Evolutionary conservation across 1,139 yeast species (phyloP).

Genomic region (Zygoascus meyerae): DNA sequence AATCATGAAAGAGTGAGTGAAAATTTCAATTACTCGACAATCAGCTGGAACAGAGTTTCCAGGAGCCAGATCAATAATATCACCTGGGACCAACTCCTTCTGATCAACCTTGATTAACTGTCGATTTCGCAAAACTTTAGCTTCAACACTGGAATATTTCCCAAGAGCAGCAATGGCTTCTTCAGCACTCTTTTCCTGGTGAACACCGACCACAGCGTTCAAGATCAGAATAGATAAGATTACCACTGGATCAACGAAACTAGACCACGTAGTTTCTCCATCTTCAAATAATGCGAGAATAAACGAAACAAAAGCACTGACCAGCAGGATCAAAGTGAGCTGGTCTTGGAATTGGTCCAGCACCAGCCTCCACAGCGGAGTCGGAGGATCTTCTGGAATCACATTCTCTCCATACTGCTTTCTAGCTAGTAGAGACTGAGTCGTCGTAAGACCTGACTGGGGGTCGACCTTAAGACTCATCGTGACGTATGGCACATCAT

Average conservation of each 20-base stretch:
- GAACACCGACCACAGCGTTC: slow-evolving; percentile 41
- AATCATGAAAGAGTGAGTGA: slow-evolving; percentile 39
- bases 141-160: slow-evolving; percentile 35
- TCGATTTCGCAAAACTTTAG: slow-evolving; percentile 41
- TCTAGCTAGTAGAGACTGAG: slow-evolving; percentile 22
- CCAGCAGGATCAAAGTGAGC: slow-evolving; percentile 35
- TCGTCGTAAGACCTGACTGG: slow-evolving; percentile 22
- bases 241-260: slow-evolving; percentile 38
- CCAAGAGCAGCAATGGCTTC: slow-evolving; percentile 38
- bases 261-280: slow-evolving; percentile 31
- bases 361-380: slow-evolving; percentile 34
- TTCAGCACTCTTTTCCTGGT: slow-evolving; percentile 41
- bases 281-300: slow-evolving; percentile 33
- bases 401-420: slow-evolving; percentile 25
- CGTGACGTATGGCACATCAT: slow-evolving; percentile 20
- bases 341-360: slow-evolving; percentile 38
- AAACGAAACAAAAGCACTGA: slow-evolving; percentile 38
- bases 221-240: slow-evolving; percentile 35
- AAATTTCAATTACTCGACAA: slow-evolving; percentile 34
- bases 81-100: slow-evolving; percentile 46
- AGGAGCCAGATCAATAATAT: slow-evolving; percentile 40
- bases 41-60: slow-evolving; percentile 49
- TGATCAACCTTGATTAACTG: slow-evolving; percentile 37
- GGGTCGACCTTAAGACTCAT: slow-evolving; percentile 22
- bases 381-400: slow-evolving; percentile 33